Evolutionary conservation across 208 protist genomes (phyloP), one percentile per base, ranked within the genome.

Genomic region (Porcisia deanei): DNA sequence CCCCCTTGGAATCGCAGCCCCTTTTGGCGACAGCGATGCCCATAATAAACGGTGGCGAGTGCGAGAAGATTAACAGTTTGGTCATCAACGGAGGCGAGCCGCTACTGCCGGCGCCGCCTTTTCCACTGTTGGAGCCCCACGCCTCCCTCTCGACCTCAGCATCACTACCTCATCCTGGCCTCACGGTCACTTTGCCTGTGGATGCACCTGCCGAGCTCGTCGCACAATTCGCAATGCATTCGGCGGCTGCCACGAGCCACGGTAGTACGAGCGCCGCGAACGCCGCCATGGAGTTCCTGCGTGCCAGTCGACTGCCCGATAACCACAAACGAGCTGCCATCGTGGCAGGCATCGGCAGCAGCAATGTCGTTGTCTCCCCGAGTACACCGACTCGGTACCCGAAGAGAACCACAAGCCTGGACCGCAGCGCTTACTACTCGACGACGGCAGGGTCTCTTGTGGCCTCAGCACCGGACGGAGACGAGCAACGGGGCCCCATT

Each of bases 251-350:
- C n/a, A n/a, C 1, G 12, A 55, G 52, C 67, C 39, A n/a, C 41
- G 49, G 58, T 57, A 84, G 71, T 75, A 66, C 71, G 12, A 78
- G 71, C 65, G 71, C 73, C 45, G 65, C 49, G 57, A 66, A 81
- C 67, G 80, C 70, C 22, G 81, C 81, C 22, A 67, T 67, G 18
- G 77, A 85, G 77, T 85, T 85, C 58, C 72, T 85, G 18, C 55
- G 52, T 7, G 77, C 76, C 53, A 78, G 80, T 68, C 75, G 71
- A 2, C 80, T 67, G 6, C 25, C 10, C 6, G 54, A 78, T 5
- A 78, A 78, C 30, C 73, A 80, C 43, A 72, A 73, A 8, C 20
- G 25, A 10, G 64, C 61, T n/a, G 14, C n/a, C 34, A 25, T 71
- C 3, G 34, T 49, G 4, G 45, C 64, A 69, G 45, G 64, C 39